Evolutionary conservation across 129 eudicot species (phyloP).

Genomic region (Oenanthe sinensis): DNA sequence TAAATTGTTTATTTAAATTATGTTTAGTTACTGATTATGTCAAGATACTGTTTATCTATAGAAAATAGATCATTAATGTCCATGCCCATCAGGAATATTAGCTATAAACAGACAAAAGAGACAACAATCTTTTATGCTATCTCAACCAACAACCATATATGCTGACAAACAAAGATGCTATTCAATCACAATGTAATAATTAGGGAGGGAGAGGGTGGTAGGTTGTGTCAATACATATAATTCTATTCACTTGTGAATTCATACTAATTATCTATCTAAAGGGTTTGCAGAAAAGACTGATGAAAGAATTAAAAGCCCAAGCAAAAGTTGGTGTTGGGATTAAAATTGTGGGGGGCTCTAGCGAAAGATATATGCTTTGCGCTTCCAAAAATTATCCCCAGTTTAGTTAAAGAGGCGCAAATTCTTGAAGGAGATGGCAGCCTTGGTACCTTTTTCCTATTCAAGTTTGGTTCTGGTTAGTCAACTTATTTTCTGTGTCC

Average conservation of each 20-base stretch:
- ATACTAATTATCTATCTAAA: neutral
- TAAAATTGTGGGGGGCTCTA: slow-evolving; percentile 29
- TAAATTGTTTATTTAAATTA: too few species aligned
- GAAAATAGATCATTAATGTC: too few species aligned
- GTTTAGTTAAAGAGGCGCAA: neutral
- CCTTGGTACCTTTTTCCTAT: slow-evolving; percentile 30
- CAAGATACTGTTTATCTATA: too few species aligned
- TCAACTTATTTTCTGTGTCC: neutral
- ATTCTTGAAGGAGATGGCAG: slow-evolving; percentile 52
- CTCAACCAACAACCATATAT: neutral
- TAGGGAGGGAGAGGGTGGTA: neutral
- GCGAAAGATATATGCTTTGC: slow-evolving; percentile 16
- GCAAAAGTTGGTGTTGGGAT: slow-evolving; percentile 24
- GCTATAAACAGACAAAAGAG: neutral
- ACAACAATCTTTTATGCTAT: neutral
- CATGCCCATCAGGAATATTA: neutral
- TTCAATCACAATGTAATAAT: neutral
- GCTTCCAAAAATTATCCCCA: slow-evolving; percentile 12
- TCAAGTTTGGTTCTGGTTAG: slow-evolving; percentile 33
- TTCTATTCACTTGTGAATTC: neutral
- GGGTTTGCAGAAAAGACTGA: neutral
- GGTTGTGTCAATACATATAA: neutral
- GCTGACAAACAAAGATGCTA: neutral
- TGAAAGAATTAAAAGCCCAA: slow-evolving; percentile 27
- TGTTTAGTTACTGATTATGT: too few species aligned